phyloP scores from a whole-genome alignment of 1,139 yeast species.

The Arxiozyma bovina region DNA sequence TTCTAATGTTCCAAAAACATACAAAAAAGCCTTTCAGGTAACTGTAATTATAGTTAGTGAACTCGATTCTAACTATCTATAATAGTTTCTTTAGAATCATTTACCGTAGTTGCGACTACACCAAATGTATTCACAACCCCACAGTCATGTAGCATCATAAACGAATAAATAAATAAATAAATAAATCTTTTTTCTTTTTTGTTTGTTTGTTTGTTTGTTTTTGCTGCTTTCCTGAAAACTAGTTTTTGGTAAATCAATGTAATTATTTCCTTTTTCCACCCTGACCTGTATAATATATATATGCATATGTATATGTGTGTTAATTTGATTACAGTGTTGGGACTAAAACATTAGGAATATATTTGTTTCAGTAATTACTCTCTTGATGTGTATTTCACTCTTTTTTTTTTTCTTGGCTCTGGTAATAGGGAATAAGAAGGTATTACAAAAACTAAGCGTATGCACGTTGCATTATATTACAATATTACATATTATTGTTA shows the following conservation, averaged over 20 bases:
- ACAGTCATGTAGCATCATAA: slow-evolving; percentile 8
- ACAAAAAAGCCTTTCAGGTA: slow-evolving; percentile 20
- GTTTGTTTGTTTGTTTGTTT: no score
- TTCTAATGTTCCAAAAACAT: slow-evolving; percentile 13
- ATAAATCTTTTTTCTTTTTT: no score
- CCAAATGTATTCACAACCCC: slow-evolving; percentile 20
- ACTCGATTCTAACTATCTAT: not conserved
- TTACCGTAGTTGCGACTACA: slow-evolving; percentile 25
- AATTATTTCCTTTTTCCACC: slow-evolving; percentile 23
- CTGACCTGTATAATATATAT: slow-evolving; percentile 11
- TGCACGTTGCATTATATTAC: no score
- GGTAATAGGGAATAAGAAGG: no score
- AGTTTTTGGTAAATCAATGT: slow-evolving; percentile 21
- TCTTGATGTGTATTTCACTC: no score
- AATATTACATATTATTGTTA: no score
- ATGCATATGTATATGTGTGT: slow-evolving; percentile 2
- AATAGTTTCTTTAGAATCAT: slow-evolving; percentile 11
- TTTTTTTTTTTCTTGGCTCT: not conserved
- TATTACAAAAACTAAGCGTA: no score
- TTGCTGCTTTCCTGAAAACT: slow-evolving; percentile 16
- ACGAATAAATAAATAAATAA: no score
- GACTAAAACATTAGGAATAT: slow-evolving; percentile 18
- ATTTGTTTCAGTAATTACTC: not conserved
- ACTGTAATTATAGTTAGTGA: slow-evolving; percentile 2
- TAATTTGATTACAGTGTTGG: slow-evolving; percentile 13